Conservation (phyloP, 1,284 basidiomycete genomes). For the Crepidotus sp. region DNA sequence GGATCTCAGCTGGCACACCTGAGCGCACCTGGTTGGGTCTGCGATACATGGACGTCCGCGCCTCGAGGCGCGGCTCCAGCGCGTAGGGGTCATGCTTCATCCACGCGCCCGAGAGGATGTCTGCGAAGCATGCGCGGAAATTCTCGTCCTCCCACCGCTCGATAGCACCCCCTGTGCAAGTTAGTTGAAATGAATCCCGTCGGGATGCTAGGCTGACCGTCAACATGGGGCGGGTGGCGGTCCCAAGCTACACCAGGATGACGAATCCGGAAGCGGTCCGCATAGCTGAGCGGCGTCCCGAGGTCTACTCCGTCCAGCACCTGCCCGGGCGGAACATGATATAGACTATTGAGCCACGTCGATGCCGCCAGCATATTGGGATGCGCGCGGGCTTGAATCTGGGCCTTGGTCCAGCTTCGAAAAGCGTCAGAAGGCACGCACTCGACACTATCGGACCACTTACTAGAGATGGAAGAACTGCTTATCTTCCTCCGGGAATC, state of each 20-base stretch:
- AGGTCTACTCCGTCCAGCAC: constrained; percentile 53
- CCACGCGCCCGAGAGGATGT: constrained; percentile 66
- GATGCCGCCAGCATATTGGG: constrained; percentile 58
- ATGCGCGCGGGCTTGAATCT: constrained; percentile 67
- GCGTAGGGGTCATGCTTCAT: constrained; percentile 64
- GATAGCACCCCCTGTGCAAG: constrained; percentile 53
- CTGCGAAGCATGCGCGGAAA: constrained; percentile 58
- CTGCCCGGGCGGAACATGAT: constrained; percentile 33
- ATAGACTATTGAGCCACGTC: constrained; percentile 58
- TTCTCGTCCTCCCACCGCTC: constrained; percentile 79
- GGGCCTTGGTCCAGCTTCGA: constrained; percentile 58
- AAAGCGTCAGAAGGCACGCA: neutral
- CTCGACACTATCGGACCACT: constrained; percentile 19
- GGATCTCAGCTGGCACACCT: neutral
- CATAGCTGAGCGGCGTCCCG: constrained; percentile 63
- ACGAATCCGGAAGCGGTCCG: constrained; percentile 77
- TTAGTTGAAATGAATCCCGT: neutral
- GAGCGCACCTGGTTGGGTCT: constrained; percentile 44
- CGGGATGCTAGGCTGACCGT: constrained; percentile 35
- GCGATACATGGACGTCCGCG: constrained; percentile 52
- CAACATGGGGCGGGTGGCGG: constrained; percentile 68
- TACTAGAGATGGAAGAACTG: constrained; percentile 70
- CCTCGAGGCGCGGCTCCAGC: constrained; percentile 52
- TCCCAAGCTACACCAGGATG: constrained; percentile 65
- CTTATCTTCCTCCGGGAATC: constrained; percentile 48